These are phyloP conservation scores for Talaromyces nanjingensis DNA, from an alignment of 495 filamentous ascomycete genomes.

Conservation along the genomic window DNA sequence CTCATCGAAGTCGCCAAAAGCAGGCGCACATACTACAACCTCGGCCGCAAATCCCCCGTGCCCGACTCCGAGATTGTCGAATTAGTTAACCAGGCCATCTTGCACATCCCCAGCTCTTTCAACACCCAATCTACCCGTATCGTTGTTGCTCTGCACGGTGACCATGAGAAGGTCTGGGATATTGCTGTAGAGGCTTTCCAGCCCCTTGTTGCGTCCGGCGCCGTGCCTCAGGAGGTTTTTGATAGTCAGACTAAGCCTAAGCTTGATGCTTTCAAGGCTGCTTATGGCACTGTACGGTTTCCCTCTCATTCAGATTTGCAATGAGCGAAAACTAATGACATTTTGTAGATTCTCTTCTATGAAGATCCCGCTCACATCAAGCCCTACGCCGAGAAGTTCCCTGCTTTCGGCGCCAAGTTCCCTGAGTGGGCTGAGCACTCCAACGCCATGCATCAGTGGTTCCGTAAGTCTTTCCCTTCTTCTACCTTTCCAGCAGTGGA, in stretches of 20 bases:
- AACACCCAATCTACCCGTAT: constrained; percentile 49
- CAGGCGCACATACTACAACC: constrained; percentile 44
- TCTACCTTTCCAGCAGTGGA: background rate
- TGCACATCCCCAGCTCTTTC: constrained; percentile 45
- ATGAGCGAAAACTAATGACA: background rate
- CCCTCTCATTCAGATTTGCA: background rate
- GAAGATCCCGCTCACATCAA: constrained; percentile 41
- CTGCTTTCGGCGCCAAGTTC: constrained; percentile 37
- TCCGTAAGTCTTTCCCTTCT: constrained; percentile 24
- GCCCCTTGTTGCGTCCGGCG: constrained; percentile 25
- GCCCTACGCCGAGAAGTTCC: constrained; percentile 37
- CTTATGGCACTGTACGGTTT: constrained; percentile 39
- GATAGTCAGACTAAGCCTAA: constrained; percentile 40
- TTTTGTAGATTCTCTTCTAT: constrained; percentile 42
- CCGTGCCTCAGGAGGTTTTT: constrained; percentile 32
- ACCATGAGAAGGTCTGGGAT: constrained; percentile 48
- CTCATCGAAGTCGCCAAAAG: constrained; percentile 33
- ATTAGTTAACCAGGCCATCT: constrained; percentile 40
- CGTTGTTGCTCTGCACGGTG: constrained; percentile 37
- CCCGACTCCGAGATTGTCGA: constrained; percentile 43
- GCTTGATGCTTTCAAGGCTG: constrained; percentile 36
- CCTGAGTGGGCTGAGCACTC: constrained; percentile 44
- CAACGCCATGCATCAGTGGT: constrained; percentile 51
- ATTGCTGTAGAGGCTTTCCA: constrained; percentile 33
- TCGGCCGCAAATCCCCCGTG: constrained; percentile 38